Evolutionary conservation across 257 asterid genomes (phyloP).

Genomic region (Perilla frutescens): DNA sequence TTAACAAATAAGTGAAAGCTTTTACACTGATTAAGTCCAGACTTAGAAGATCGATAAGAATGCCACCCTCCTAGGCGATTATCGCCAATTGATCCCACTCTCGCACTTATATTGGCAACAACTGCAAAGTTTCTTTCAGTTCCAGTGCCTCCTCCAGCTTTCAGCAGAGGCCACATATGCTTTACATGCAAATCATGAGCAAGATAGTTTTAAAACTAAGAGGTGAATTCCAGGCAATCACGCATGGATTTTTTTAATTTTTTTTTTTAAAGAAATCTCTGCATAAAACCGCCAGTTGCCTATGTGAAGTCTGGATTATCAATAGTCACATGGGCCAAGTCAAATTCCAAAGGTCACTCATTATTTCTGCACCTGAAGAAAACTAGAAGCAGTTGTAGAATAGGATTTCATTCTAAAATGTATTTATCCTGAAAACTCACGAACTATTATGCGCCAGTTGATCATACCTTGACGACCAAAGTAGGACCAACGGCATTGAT

Average conservation of each 20-base stretch:
- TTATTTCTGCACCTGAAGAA: background rate
- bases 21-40: conserved; percentile 88
- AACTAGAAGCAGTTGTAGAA: background rate
- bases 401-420: background rate
- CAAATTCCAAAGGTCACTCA: background rate
- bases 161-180: conserved; percentile 98
- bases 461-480: conserved; percentile 70
- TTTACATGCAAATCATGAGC: conserved; percentile 44
- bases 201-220: background rate
- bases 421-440: background rate
- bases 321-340: background rate
- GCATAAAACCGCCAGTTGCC: background rate
- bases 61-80: conserved; percentile 96
- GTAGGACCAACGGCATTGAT: conserved; percentile 89
- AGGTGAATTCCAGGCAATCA: conserved; percentile 19
- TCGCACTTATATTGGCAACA: conserved; percentile 84
- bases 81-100: conserved; percentile 95
- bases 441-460: background rate
- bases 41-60: conserved; percentile 86
- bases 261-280: background rate
- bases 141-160: conserved; percentile 76
- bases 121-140: conserved; percentile 67
- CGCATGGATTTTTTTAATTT: background rate
- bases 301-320: background rate
- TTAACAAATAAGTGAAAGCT: conserved; percentile 13